phyloP scores from a whole-genome alignment of 352 stramenopile genomes.

The Globisporangium takayamanum region DNA sequence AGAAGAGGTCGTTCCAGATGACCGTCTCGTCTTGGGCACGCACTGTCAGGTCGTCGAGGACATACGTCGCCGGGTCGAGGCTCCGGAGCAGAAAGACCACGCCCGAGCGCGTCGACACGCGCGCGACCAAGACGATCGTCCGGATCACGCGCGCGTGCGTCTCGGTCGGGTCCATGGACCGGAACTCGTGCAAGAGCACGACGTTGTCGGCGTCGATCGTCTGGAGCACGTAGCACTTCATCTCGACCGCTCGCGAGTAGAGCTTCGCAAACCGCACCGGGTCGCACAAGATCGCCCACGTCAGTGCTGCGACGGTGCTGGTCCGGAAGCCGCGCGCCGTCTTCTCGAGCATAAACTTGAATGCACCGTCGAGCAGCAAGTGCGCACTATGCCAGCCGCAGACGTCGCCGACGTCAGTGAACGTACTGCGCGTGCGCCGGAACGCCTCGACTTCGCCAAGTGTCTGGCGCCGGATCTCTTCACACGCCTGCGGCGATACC shows the following conservation, averaged over 20 bases:
- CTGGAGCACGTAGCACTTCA: constrained; percentile 10
- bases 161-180: constrained; percentile 7
- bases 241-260: constrained; percentile 5
- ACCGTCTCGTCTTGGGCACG: not conserved
- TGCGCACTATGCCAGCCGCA: constrained; percentile 9
- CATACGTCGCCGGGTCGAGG: constrained; percentile 4
- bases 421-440: not conserved
- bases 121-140: constrained; percentile 7
- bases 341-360: constrained; percentile 12
- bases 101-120: not conserved
- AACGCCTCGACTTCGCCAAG: not conserved
- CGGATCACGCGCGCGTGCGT: not conserved
- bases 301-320: not conserved
- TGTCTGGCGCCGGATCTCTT: not conserved
- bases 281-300: constrained; percentile 4
- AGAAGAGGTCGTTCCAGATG: constrained; percentile 13
- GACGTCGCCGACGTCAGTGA: not conserved
- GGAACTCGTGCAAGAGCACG: constrained; percentile 10
- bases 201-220: constrained; percentile 12
- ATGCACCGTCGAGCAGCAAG: not conserved
- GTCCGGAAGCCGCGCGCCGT: not conserved
- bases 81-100: constrained; percentile 1
- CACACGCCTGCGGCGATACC: constrained; percentile 2
- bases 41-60: not conserved
- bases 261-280: constrained; percentile 1